Evolutionary conservation across 2,329 filamentous ascomycete genomes (phyloP), one percentile per base, ranked within the genome.

Genomic region (Pseudocercospora vitis): DNA sequence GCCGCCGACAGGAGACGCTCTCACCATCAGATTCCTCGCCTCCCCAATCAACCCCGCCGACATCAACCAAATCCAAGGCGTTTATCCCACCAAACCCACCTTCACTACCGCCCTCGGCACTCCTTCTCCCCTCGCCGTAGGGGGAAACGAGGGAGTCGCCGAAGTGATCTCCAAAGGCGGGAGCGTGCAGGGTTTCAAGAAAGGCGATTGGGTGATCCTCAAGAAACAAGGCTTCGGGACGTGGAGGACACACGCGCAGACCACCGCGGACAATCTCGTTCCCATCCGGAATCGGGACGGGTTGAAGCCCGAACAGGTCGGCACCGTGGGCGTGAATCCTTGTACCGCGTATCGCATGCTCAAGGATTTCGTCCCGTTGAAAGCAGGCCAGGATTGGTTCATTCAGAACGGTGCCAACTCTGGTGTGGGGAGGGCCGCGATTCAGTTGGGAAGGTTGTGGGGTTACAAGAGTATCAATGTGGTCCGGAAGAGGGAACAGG

Each of bases 401-500:
- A 85, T 99, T 42, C 94, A 99, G 74, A 99, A 99, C 70, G 94
- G 92, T 6, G 94, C 92, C 32, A 99, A 99, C 73, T 90, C 85
- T 35, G 94, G 91, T 8, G 94, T 99, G 12, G 94, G 94, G 1
- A 79, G 94, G 32, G 88, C 91, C 2, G 92, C 90, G 8, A 94
- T 97, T 60, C 94, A 99, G 74, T 78, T 99, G 1, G 92, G 83
- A 1, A 80, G 76, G 63, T 79, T 90, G 49, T 97, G 91, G 92
- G 92, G 92, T 0, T 81, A 94, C 66, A 86, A 89, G 67, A 95
- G 87, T 68, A 88, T 99, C 72, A 97, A 96, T 69, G 80, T 99
- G 19, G 79, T 99, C 33, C 83, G 94, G 9, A 85, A 88, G 59
- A 79, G 94, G 16, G 78, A 83, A 11, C 82, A 81, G 44, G 86